These are phyloP conservation scores for Polymyxa betae DNA, from an alignment of 208 protist genomes.

Conservation along the genomic window DNA sequence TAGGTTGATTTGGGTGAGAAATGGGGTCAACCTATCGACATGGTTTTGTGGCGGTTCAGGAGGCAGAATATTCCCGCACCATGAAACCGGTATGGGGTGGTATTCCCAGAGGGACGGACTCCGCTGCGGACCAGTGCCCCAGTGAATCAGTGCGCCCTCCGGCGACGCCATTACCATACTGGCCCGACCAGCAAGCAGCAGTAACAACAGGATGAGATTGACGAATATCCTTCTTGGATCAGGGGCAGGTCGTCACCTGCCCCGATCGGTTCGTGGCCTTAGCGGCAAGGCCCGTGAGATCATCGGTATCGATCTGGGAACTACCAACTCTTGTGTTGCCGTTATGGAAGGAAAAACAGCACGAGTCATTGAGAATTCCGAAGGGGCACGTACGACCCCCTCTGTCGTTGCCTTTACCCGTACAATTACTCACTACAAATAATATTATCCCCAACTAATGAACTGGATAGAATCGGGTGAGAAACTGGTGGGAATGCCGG, in stretches of 20 bases:
- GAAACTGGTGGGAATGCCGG: slow-evolving; percentile 76
- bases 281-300: slow-evolving; percentile 66
- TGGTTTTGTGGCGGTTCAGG: no score
- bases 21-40: no score
- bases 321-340: slow-evolving; percentile 82
- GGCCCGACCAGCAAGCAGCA: no score
- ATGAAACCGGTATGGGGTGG: no score
- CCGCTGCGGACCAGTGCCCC: no score
- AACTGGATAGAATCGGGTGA: slow-evolving; percentile 60
- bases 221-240: no score
- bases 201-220: no score
- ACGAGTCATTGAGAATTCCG: slow-evolving; percentile 78
- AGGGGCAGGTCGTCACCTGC: not conserved
- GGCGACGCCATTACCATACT: no score
- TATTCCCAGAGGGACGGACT: no score
- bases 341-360: slow-evolving; percentile 72
- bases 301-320: slow-evolving; percentile 84
- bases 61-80: no score
- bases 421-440: not conserved
- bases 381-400: slow-evolving; percentile 80
- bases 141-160: no score
- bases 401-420: slow-evolving; percentile 77
- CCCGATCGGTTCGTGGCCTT: not conserved
- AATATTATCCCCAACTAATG: not conserved
- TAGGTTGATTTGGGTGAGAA: no score